phyloP scores from a whole-genome alignment of 495 filamentous ascomycete genomes.

The Rhypophila decipiens region DNA sequence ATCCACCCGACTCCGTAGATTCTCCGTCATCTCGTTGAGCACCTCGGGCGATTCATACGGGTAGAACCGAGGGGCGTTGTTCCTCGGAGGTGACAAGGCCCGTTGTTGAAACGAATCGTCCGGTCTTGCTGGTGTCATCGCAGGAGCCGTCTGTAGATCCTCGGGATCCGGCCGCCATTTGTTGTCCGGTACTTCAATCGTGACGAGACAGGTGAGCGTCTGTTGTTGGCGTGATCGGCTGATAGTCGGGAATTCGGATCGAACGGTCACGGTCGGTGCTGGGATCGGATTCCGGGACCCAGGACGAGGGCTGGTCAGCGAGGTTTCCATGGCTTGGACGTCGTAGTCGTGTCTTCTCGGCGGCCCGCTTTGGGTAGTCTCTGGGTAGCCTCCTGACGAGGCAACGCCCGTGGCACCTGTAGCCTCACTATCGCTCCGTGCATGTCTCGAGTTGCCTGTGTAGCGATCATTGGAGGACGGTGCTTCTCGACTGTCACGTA shows the following conservation, averaged over 20 bases:
- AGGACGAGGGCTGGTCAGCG: slow-evolving; percentile 65
- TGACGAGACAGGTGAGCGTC: slow-evolving; percentile 87
- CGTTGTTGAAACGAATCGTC: slow-evolving; percentile 41
- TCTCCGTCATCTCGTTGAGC: slow-evolving; percentile 80
- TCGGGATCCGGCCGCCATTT: slow-evolving; percentile 87
- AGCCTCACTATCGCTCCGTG: slow-evolving; percentile 62
- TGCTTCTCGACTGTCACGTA: slow-evolving; percentile 53
- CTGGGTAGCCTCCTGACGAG: slow-evolving; percentile 70
- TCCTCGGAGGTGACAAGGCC: slow-evolving; percentile 47
- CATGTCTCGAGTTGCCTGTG: slow-evolving; percentile 56
- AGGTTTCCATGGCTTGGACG: slow-evolving; percentile 91
- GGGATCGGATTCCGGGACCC: slow-evolving; percentile 86
- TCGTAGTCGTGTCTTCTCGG: slow-evolving; percentile 87
- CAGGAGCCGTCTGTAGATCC: slow-evolving; percentile 60
- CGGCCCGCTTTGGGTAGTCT: slow-evolving; percentile 51
- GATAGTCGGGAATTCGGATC: slow-evolving; percentile 94
- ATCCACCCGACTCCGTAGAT: slow-evolving; percentile 76
- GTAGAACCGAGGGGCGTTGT: slow-evolving; percentile 46
- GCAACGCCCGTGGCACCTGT: slow-evolving; percentile 68
- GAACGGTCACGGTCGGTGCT: slow-evolving; percentile 80
- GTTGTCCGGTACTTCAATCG: slow-evolving; percentile 86
- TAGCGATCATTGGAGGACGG: slow-evolving; percentile 56
- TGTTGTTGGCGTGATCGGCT: slow-evolving; percentile 91
- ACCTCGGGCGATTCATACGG: slow-evolving; percentile 59
- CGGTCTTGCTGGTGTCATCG: slow-evolving; percentile 25